Evolutionary conservation across 345 rosid genomes (phyloP), one percentile per base, ranked within the genome.

Genomic region (Euphorbia tirucalli): DNA sequence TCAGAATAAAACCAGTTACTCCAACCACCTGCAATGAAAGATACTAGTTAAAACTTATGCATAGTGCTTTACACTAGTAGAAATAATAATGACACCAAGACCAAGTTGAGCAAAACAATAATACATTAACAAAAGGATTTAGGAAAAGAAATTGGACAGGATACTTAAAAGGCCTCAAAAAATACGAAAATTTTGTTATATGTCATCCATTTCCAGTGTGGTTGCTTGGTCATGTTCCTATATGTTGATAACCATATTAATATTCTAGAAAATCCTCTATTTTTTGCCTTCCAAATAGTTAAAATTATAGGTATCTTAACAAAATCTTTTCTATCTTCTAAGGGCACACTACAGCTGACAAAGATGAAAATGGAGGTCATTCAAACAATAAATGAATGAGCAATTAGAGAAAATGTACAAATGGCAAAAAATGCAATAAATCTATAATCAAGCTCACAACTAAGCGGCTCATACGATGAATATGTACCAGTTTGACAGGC

Each of bases 1-100:
- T 95, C 91, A 95, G 84, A 78, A 95, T 77, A 69, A 88, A 86
- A 69, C 99, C 99, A 1, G 99, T 90, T 61, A 92, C 85, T 52
- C 99, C 97, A 55, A 89, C 96, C n/a, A 90, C 81, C 97, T 92
- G 87, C 56, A 21, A 55, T 66, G 68, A 22, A 68, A 61, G 28
- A 65, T 65, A 35, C 58, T 39, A 52, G 61, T 71, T 52, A 52
- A 64, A 37, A 24, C 24, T 61, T 31, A 10, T 35, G 30, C 19
- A 1, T 3, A 27, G 32, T 61, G 11, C 19, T 46, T 39, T 22
- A n/a, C 24, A 63, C 5, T 5, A 11, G 13, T 10, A 28, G 46
- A 44, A 44, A 2, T 5, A 19, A 43, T 27, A 11, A 39, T 52
- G 13, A 48, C 60, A 71, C 30, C 39, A 52, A n/a, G n/a, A n/a